Evolutionary conservation across 495 filamentous ascomycete species (phyloP), one percentile per base, ranked within the genome.

Genomic region (Podospora fimiseda): DNA sequence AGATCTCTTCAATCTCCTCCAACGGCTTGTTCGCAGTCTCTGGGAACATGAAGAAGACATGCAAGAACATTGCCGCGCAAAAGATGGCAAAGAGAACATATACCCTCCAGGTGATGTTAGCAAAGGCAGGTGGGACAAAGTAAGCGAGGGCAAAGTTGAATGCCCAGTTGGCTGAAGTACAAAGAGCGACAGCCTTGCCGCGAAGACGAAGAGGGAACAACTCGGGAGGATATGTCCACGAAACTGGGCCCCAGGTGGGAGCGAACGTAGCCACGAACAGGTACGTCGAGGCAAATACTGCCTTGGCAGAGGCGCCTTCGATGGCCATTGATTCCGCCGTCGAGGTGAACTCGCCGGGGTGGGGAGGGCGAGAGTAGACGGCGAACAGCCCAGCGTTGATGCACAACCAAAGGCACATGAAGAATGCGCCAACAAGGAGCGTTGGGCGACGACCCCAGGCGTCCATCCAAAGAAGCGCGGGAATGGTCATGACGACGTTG

Each of bases 21-120:
- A 91, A 76, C 11, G 86, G 84, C 75, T 89, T 89, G 47, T 86
- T 86, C n/a, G 79, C 76, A 0, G 87, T 91, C 67, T 93, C 88
- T 1, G 87, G 88, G 75, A 92, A 89, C 57, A 87, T 69, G 70
- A 91, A 88, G 72, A 81, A 88, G n/a, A 82, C 78, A 61, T 91
- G 88, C 16, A 88, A 61, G 44, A 80, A 78, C 81, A 88, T 88
- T 51, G 73, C 70, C 46, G 81, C 80, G 65, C 81, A 87, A 65
- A 91, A 91, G 8, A 84, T 80, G 33, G 84, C 88, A 57, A 91
- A 92, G 18, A 90, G 63, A 39, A 89, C 71, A 58, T 90, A 92
- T 0, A 78, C 79, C 68, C 79, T 76, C 87, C 86, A 92, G 50
- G 78, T 69, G 57, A 90, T 89, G 57, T 78, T 86, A 45, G 72